These are phyloP conservation scores for Aspergillus bridgeri DNA, from an alignment of 495 filamentous ascomycete genomes.

Conservation along the genomic window DNA sequence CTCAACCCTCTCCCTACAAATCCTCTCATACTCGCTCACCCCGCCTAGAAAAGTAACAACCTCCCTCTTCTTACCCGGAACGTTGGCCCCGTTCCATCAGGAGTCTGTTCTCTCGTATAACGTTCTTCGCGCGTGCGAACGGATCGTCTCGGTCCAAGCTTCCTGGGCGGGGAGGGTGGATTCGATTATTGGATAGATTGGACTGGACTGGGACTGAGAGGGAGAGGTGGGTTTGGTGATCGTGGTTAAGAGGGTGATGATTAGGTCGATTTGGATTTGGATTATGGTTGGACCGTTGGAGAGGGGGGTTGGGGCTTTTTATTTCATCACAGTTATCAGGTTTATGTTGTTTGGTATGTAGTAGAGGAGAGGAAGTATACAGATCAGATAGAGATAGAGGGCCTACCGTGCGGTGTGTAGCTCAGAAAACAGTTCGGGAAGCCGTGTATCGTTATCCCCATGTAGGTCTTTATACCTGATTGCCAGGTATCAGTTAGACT, in stretches of 20 bases:
- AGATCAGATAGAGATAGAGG: not conserved
- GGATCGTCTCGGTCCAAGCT: constrained; percentile 38
- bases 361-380: not conserved
- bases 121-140: constrained; percentile 37
- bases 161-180: constrained; percentile 42
- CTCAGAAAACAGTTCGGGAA: constrained; percentile 54
- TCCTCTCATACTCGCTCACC: constrained; percentile 16
- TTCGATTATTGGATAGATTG: constrained; percentile 28
- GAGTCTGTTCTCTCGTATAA: constrained; percentile 40
- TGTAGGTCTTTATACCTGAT: constrained; percentile 41
- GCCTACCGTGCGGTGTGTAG: constrained; percentile 28
- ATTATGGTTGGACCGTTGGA: constrained; percentile 48
- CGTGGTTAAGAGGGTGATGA: constrained; percentile 38
- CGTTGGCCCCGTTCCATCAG: constrained; percentile 38
- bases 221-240: too few species aligned
- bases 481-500: constrained; percentile 43
- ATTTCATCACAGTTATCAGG: not conserved
- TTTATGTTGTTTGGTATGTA: not conserved
- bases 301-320: constrained; percentile 49
- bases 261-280: constrained; percentile 47
- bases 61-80: constrained; percentile 45
- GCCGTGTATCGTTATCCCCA: constrained; percentile 45
- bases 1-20: not conserved
- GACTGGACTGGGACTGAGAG: not conserved
- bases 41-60: constrained; percentile 37